Conservation (phyloP, 2,329 filamentous ascomycete genomes). For the Apiospora kogelbergensis region DNA sequence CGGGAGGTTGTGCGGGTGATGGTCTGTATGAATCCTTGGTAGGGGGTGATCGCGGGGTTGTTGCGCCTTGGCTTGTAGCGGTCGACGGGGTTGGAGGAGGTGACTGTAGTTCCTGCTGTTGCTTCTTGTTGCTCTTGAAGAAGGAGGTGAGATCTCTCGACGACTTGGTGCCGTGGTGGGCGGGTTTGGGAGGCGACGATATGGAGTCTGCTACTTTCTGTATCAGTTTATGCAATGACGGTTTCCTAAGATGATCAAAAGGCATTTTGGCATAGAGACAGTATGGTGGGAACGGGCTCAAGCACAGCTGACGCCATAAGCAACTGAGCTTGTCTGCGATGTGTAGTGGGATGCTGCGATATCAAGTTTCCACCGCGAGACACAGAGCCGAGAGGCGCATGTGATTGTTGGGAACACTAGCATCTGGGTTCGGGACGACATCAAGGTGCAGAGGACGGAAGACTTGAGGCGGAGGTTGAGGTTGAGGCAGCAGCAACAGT, state of each 20-base stretch:
- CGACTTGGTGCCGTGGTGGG: constrained; percentile 1
- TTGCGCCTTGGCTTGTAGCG: not conserved
- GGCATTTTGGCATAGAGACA: constrained; percentile 18
- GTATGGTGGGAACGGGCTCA: not conserved
- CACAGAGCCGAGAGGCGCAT: not conserved
- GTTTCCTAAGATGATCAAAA: constrained; percentile 13
- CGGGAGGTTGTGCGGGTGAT: not conserved
- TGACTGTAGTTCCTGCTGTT: not conserved
- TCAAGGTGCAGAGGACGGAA: not conserved
- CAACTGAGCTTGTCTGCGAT: not conserved
- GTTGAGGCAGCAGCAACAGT: not conserved
- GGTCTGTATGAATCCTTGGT: not conserved
- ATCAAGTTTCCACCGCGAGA: not conserved
- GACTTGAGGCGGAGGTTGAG: not conserved
- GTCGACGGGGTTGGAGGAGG: constrained; percentile 6
- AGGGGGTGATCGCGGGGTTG: not conserved
- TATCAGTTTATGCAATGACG: constrained; percentile 16
- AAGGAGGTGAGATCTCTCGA: constrained; percentile 3
- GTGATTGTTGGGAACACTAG: not conserved
- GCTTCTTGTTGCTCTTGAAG: constrained; percentile 9
- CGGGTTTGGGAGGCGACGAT: constrained; percentile 7
- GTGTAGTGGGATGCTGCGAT: not conserved
- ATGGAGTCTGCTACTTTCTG: constrained; percentile 14
- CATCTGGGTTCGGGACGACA: not conserved
- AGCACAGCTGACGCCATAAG: not conserved